Evolutionary conservation across 192 early-diverging fungal species (phyloP), one percentile per base, ranked within the genome.

Genomic region (Podila verticillata): DNA sequence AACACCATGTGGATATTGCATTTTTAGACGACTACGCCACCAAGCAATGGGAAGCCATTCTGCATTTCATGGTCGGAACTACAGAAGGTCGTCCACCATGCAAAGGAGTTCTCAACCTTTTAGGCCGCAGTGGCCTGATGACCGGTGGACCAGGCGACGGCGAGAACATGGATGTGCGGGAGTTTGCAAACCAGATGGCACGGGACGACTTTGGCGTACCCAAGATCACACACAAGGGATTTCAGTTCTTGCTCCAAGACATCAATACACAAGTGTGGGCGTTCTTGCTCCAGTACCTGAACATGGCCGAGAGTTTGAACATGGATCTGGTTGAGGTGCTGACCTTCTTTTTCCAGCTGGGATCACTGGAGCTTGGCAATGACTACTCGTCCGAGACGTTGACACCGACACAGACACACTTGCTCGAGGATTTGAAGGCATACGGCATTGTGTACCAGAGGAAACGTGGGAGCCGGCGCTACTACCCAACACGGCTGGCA

Each of bases 231-330:
- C 96, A 94, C 74, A 95, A 96, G 74, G 97, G 97, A 12, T 99
- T 99, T 80, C 97, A 99, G 82, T 99, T 99, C 75, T 74, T 99
- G 60, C 79, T 99, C 29, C 96, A 97, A 80, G 95, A 99, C 74
- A 87, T 93, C 22, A 94, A 94, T 62, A 92, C 95, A 24, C 97
- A 99, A 86, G 94, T 97, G 9, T 99, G 97, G 97, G 93, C 95
- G 2, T 93, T 99, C 51, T 82, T 99, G 62, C 79, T 99, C 62
- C 95, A 97, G 83, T 99, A 99, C 70, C 82, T 98, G 61, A 89
- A 94, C 24, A 87, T 96, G 86, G 94, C 94, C 1, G 93, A 89
- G 74, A 79, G 87, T 44, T 39, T 90, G 44, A 81, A 89, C 30
- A 97, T 97, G 94, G 94, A 99, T 82, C 86, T 95, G 15, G 96